Conservation (phyloP, 2,329 filamentous ascomycete genomes). For the Tolypocladium endophyticum region DNA sequence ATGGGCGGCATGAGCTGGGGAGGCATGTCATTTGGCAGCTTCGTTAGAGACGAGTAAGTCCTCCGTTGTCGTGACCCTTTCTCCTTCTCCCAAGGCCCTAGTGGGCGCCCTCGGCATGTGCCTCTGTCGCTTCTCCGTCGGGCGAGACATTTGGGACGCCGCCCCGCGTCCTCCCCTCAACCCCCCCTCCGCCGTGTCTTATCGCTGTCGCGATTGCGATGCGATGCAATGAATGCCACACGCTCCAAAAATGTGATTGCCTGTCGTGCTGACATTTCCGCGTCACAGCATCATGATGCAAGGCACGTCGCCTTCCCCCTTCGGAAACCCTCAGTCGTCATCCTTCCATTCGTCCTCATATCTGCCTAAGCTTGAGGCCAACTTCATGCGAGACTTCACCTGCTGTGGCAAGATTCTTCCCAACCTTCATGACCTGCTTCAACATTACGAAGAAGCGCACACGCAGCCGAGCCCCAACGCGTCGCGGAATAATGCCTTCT, state of each 20-base stretch:
- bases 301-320: constrained; percentile 77
- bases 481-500: constrained; percentile 28
- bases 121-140: background rate
- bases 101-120: background rate
- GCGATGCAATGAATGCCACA: background rate
- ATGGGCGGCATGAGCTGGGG: constrained; percentile 93
- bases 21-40: constrained; percentile 89
- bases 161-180: background rate
- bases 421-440: constrained; percentile 85
- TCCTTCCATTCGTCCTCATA: constrained; percentile 96
- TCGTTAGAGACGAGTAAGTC: constrained; percentile 94
- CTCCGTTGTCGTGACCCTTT: constrained; percentile 1
- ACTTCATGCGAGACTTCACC: constrained; percentile 94
- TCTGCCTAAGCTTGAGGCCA: constrained; percentile 88
- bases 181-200: background rate
- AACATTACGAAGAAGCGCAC: constrained; percentile 94
- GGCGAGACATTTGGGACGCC: constrained; percentile 1
- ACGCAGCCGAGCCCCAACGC: constrained; percentile 51
- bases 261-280: background rate
- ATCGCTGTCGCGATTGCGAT: background rate
- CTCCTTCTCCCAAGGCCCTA: background rate
- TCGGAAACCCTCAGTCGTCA: constrained; percentile 65
- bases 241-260: background rate
- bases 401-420: constrained; percentile 87
- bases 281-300: constrained; percentile 76